Conservation (phyloP, 371 early-diverging fungal species). For the Rhizopus delemar region DNA sequence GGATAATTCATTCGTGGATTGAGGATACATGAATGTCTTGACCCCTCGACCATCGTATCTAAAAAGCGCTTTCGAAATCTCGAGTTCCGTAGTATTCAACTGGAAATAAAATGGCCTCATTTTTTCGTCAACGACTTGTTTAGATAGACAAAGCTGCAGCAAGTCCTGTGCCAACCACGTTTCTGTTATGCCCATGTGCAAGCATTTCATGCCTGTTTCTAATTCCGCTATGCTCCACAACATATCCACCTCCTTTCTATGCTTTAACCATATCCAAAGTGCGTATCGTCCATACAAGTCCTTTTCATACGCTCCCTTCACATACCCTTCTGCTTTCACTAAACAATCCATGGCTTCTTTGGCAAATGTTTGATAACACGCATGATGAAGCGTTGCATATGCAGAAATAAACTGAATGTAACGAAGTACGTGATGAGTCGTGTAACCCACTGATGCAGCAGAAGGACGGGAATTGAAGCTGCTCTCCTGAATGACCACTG, state of each 20-base stretch:
- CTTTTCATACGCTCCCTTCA: slow-evolving; percentile 16
- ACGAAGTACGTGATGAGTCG: slow-evolving; percentile 20
- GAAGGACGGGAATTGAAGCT: slow-evolving; percentile 14
- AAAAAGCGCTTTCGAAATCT: slow-evolving; percentile 41
- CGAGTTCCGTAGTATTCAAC: slow-evolving; percentile 8
- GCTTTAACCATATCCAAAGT: slow-evolving; percentile 34
- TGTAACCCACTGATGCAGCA: slow-evolving; percentile 20
- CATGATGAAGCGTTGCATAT: slow-evolving; percentile 11
- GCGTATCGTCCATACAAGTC: slow-evolving; percentile 33
- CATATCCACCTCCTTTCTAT: slow-evolving; percentile 7
- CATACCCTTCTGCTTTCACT: not conserved
- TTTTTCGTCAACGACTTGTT: slow-evolving; percentile 8
- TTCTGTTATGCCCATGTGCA: slow-evolving; percentile 32
- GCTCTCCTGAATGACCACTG: slow-evolving; percentile 12
- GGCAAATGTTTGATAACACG: slow-evolving; percentile 1
- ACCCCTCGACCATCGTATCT: slow-evolving; percentile 31
- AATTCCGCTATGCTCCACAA: slow-evolving; percentile 11
- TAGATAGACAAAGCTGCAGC: slow-evolving; percentile 35
- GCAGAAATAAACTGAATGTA: slow-evolving; percentile 30
- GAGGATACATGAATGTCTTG: slow-evolving; percentile 31
- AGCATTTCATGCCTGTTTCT: slow-evolving; percentile 15
- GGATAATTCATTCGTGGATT: not conserved
- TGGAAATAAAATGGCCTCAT: slow-evolving; percentile 34
- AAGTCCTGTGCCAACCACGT: slow-evolving; percentile 38
- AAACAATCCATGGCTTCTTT: slow-evolving; percentile 10